phyloP scores from a whole-genome alignment of 768 basidiomycete species.

The Mrakia gelida region DNA sequence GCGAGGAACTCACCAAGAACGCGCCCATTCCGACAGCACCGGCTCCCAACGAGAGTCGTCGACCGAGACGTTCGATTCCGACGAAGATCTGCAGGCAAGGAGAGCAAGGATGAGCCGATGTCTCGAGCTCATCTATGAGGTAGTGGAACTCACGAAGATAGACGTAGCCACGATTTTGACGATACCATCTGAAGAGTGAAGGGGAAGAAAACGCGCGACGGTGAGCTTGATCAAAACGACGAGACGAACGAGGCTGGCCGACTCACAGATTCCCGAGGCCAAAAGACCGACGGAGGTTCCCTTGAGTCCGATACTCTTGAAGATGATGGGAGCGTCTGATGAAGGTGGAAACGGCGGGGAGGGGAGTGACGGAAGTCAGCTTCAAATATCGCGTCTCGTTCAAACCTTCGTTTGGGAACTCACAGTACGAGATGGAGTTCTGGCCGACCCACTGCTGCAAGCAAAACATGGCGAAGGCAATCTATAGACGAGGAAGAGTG shows the following conservation, averaged over 20 bases:
- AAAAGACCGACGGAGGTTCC: slow-evolving; percentile 42
- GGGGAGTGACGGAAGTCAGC: neutral
- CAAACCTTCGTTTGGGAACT: neutral
- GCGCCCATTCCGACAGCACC: slow-evolving; percentile 17
- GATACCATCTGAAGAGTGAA: slow-evolving; percentile 37
- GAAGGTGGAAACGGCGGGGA: neutral
- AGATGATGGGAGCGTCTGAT: slow-evolving; percentile 39
- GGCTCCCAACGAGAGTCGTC: slow-evolving; percentile 26
- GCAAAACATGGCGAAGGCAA: slow-evolving; percentile 62
- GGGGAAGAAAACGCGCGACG: neutral
- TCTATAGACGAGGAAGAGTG: slow-evolving; percentile 37
- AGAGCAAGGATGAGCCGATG: no score
- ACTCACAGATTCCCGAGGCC: slow-evolving; percentile 41
- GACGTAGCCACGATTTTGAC: slow-evolving; percentile 47
- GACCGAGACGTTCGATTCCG: slow-evolving; percentile 35
- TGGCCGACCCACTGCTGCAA: slow-evolving; percentile 85
- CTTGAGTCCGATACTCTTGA: slow-evolving; percentile 43
- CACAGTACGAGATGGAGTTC: slow-evolving; percentile 44
- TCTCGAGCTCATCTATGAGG: no score
- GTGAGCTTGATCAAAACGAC: neutral
- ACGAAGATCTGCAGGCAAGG: slow-evolving; percentile 28
- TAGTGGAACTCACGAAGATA: slow-evolving; percentile 44
- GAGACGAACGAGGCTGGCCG: neutral
- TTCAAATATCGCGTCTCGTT: no score
- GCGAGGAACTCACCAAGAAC: neutral